phyloP scores from a whole-genome alignment of 192 early-diverging fungal genomes.

The Coemansia reversa region DNA sequence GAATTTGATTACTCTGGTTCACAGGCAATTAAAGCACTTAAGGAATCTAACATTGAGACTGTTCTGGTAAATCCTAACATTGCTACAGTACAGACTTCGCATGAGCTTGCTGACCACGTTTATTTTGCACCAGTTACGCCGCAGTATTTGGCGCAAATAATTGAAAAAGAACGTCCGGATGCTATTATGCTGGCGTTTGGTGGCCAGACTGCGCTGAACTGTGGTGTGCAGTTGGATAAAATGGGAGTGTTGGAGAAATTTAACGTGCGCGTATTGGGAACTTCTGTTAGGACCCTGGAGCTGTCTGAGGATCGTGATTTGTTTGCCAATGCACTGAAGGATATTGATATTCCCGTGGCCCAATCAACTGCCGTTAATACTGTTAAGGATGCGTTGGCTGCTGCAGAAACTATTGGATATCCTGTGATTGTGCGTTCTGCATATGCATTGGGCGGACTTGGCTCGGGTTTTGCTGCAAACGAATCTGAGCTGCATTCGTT shows the following conservation, averaged over 20 bases:
- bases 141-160: conserved; percentile 87
- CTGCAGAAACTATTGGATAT: conserved; percentile 83
- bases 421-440: conserved; percentile 95
- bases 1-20: conserved; percentile 99
- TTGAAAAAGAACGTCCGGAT: conserved; percentile 93
- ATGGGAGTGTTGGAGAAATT: conserved; percentile 78
- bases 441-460: conserved; percentile 93
- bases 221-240: conserved; percentile 85
- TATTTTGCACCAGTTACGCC: conserved; percentile 96
- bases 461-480: conserved; percentile 89
- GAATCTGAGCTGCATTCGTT: conserved; percentile 71
- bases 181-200: conserved; percentile 95
- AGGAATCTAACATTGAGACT: conserved; percentile 88
- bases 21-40: conserved; percentile 96
- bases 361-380: conserved; percentile 85
- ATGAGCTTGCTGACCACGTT: conserved; percentile 88
- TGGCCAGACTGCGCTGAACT: conserved; percentile 95
- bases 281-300: conserved; percentile 89
- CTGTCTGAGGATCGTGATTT: conserved; percentile 93
- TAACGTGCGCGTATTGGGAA: conserved; percentile 90
- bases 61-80: conserved; percentile 99
- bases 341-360: conserved; percentile 77
- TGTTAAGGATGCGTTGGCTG: conserved; percentile 81
- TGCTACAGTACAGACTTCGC: conserved; percentile 96
- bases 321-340: conserved; percentile 89